Base-by-base conservation (phyloP, 768 basidiomycete genomes). In the Roridomyces roridus region DNA sequence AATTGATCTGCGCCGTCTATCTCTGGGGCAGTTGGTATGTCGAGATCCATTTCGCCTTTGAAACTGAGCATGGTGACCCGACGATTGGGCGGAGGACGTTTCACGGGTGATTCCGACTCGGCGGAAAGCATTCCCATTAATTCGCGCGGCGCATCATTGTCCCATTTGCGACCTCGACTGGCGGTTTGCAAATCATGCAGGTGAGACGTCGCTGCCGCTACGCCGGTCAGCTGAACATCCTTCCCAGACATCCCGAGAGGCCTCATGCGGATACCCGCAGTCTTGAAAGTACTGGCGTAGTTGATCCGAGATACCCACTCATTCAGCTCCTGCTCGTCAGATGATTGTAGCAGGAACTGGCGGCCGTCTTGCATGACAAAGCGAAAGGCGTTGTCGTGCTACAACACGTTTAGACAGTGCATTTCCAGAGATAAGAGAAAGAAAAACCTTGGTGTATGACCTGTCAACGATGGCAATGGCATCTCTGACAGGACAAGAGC, bases 251-350 rank as follows among this genome's bases (percentile, higher is more conserved):
- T 85, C 17, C 82, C 85, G 12, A 82, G 73, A 0, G 91, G 80
- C 20, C 95, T 85, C 85, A 97, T 94, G 41, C 85, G 81, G 34
- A 98, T 78, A 10, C 89, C 89, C 15, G 87, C 81, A 2, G 92
- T 86, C 74, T 89, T 94, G 84, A 97, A 98, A 6, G 92, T 80
- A 55, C 93, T 89, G 3, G 94, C 94, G 68, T 97, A 98, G 73
- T 99, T 99, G 67, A 98, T 94, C 28, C 82, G 79, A 14, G 89
- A 82, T 59, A 98, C 87, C 97, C 97, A 99, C 60, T 88, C 84
- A 64, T 95, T 89, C 76, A 92, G 81, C 55, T 95, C 92, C 40
- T 75, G 70, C 56, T 88, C 86, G 64, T 83, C 79, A 12, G 78
- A 67, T 6, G 91, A 82, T 67, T 94, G 92, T 18, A 98, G 78